Percentiles rank a stretch among this genome's conserved stretches.
Evolutionary conservation across 2,329 filamentous ascomycete genomes (phyloP).

Genomic region (Penicillium thymicola): DNA sequence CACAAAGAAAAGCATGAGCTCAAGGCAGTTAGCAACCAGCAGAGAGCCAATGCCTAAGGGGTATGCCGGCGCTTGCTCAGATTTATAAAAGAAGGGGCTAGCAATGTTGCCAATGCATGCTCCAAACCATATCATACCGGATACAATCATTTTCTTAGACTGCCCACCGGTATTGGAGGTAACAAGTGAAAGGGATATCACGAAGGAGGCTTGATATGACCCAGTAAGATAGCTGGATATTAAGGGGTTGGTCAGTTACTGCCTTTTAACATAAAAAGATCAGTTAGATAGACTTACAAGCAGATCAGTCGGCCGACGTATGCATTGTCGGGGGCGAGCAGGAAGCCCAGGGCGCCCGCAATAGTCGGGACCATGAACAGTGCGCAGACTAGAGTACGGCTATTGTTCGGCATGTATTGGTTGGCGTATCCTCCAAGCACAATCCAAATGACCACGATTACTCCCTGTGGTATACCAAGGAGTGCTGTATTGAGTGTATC

Average conservation of each 20-base stretch:
- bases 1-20: neutral
- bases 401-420: neutral
- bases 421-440: conserved; percentile 9
- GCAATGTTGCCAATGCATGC: conserved; percentile 29
- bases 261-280: conserved; percentile 38
- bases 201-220: conserved; percentile 34
- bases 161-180: conserved; percentile 29
- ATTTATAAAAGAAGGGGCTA: conserved; percentile 12
- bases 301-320: neutral
- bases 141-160: conserved; percentile 29
- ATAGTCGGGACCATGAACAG: neutral
- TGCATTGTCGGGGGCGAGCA: conserved; percentile 34
- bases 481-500: conserved; percentile 21
- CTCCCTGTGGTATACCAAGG: conserved; percentile 29
- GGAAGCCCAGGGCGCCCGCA: conserved; percentile 1
- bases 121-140: conserved; percentile 24
- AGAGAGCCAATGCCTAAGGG: neutral
- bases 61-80: conserved; percentile 20
- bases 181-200: conserved; percentile 29
- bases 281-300: conserved; percentile 30
- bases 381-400: neutral
- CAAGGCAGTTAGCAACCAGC: neutral
- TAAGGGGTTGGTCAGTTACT: neutral
- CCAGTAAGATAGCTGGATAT: neutral
- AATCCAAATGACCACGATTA: conserved; percentile 25